These are phyloP conservation scores for Porphyrellus cyaneotinctus DNA, from an alignment of 768 basidiomycete genomes.

Conservation along the genomic window DNA sequence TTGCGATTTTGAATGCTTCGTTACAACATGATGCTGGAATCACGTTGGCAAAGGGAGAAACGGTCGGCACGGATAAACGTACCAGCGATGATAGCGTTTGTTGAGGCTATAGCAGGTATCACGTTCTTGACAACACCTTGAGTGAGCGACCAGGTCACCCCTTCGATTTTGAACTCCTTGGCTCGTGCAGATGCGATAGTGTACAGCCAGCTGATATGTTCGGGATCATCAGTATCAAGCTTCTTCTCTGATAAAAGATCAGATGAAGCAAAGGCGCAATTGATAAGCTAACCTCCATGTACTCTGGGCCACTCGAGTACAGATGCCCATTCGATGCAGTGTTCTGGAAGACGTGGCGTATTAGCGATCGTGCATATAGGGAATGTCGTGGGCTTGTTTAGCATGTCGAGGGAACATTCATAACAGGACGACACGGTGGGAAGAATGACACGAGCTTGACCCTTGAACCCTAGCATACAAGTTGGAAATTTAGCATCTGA, in stretches of 20 bases:
- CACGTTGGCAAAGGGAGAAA: constrained; percentile 2
- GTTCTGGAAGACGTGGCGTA: constrained; percentile 95
- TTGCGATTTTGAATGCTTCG: constrained; percentile 98
- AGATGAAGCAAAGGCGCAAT: background rate
- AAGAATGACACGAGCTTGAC: constrained; percentile 94
- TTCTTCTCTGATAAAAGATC: constrained; percentile 62
- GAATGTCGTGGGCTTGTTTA: constrained; percentile 94
- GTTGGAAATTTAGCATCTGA: background rate
- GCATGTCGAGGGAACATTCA: constrained; percentile 97
- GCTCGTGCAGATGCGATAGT: constrained; percentile 77
- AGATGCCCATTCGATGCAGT: constrained; percentile 99
- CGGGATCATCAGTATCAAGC: constrained; percentile 95
- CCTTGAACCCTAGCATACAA: constrained; percentile 78
- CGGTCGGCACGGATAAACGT: constrained; percentile 13
- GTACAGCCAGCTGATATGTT: constrained; percentile 94
- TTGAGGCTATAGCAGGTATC: constrained; percentile 97
- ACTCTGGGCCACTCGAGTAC: constrained; percentile 98
- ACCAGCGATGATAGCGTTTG: constrained; percentile 98
- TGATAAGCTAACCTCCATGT: constrained; percentile 60
- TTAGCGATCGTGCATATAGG: constrained; percentile 99
- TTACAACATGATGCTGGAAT: constrained; percentile 89
- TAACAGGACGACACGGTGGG: constrained; percentile 96
- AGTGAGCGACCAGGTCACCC: constrained; percentile 95
- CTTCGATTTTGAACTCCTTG: constrained; percentile 93
- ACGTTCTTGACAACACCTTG: constrained; percentile 99